Evolutionary conservation across 1,284 basidiomycete genomes (phyloP), one percentile per base, ranked within the genome.

Genomic region (Pseudozyma pruni): DNA sequence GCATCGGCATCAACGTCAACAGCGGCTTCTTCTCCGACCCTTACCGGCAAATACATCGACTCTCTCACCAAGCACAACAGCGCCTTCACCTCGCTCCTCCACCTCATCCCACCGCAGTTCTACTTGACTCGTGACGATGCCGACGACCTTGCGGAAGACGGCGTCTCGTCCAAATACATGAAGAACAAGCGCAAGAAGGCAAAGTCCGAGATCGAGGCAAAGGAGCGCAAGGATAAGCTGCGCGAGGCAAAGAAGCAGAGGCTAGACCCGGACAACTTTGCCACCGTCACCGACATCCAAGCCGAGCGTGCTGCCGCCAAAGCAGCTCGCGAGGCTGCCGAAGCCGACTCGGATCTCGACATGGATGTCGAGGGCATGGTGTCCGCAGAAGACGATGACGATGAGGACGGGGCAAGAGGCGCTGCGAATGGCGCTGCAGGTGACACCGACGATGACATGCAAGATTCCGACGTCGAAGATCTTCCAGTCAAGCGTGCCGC

Each of bases 171-270:
- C 39, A 77, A 79, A 48, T 80, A 71, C 71, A 70, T 75, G 58
- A 81, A 81, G 66, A 81, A 80, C 68, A 80, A 76, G 45, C 69
- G 71, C 53, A 76, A 72, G 48, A 77, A 80, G 73, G 69, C 67
- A 42, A 75, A 81, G 54, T 74, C 72, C 33, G 74, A 76, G 44
- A 60, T 72, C 40, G 73, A 78, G 32, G 74, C 74, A 1, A 55
- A 67, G n/a, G 68, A 70, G 46, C 67, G 72, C 38, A 81, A 81
- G 55, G 51, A 71, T 8, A 64, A 62, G 49, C 49, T 62, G 13
- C 61, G 63, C 14, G 72, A 66, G 27, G 67, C 72, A 4, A 80
- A 79, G 55, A 58, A 74, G 58, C 72, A 74, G 33, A 61, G 72
- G 50, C 71, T 80, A 33, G 78, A 81, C 39, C 78, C 80, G 6